These are phyloP conservation scores for Parachaetomium inaequale DNA, from an alignment of 495 filamentous ascomycete species.

Conservation along the genomic window DNA sequence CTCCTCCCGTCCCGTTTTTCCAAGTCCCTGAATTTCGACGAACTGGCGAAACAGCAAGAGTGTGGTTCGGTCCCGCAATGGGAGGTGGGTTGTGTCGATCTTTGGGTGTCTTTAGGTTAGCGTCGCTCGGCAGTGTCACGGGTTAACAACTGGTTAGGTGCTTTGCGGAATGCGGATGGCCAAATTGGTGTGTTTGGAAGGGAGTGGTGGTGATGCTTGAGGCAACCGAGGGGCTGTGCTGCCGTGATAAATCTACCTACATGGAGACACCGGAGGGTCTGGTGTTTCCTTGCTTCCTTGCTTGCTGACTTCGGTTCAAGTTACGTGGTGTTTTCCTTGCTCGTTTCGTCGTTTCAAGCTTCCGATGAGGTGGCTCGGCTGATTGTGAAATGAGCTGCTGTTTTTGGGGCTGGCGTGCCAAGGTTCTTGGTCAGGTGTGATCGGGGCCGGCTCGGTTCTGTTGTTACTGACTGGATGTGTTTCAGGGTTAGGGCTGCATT, in stretches of 20 bases:
- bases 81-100: constrained; percentile 13
- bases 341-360: not conserved
- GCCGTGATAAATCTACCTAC: not conserved
- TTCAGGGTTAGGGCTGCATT: too few species aligned
- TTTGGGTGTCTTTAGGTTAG: not conserved
- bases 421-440: too few species aligned
- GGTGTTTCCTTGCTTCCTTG: not conserved
- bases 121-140: not conserved
- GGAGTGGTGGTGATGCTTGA: not conserved
- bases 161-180: not conserved
- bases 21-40: not conserved
- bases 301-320: not conserved
- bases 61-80: not conserved
- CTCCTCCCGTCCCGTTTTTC: not conserved
- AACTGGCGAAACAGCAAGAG: not conserved
- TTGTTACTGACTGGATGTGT: too few species aligned
- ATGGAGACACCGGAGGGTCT: not conserved
- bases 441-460: too few species aligned
- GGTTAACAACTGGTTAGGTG: too few species aligned
- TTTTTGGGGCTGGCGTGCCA: too few species aligned
- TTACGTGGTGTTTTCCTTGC: not conserved
- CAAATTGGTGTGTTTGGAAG: not conserved
- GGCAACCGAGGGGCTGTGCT: not conserved
- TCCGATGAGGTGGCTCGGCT: not conserved
- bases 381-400: not conserved